phyloP scores from a whole-genome alignment of 2,329 filamentous ascomycete genomes.

The Ophiostoma ulmi region DNA sequence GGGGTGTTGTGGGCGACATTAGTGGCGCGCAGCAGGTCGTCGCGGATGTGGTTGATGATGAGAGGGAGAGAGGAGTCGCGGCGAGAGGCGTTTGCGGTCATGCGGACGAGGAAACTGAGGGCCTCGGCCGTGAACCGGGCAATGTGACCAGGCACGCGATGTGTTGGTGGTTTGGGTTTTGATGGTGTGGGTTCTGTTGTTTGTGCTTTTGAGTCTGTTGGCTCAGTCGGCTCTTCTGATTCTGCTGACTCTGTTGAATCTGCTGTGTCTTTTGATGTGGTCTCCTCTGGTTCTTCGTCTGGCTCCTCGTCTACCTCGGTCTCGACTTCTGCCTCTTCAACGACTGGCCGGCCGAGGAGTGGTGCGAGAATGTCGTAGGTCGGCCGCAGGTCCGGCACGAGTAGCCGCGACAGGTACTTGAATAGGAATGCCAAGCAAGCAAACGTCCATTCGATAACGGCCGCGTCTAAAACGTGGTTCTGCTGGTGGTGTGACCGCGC shows the following conservation, averaged over 20 bases:
- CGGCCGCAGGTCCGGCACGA: slow-evolving; percentile 79
- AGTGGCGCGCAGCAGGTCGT: slow-evolving; percentile 46
- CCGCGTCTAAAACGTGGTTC: slow-evolving; percentile 68
- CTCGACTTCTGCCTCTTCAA: background rate
- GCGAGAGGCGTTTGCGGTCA: slow-evolving; percentile 67
- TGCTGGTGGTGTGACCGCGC: slow-evolving; percentile 23
- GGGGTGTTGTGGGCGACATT: slow-evolving; percentile 47
- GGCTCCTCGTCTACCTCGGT: background rate
- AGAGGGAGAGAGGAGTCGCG: slow-evolving; percentile 65
- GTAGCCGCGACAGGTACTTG: slow-evolving; percentile 86
- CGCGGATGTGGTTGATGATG: slow-evolving; percentile 67
- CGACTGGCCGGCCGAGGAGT: slow-evolving; percentile 66
- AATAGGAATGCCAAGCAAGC: slow-evolving; percentile 90
- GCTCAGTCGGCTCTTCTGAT: background rate
- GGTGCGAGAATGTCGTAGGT: slow-evolving; percentile 79
- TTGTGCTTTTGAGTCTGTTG: background rate
- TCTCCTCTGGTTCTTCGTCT: background rate
- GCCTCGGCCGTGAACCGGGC: slow-evolving; percentile 91
- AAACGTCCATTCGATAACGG: slow-evolving; percentile 98
- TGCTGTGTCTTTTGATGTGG: background rate
- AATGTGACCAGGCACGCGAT: slow-evolving; percentile 74
- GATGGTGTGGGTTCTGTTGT: background rate
- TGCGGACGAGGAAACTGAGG: slow-evolving; percentile 87
- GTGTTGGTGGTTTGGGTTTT: background rate
- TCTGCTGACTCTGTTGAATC: background rate